phyloP scores from a whole-genome alignment of 257 asterid species.

The Nicotiana sylvestris region DNA sequence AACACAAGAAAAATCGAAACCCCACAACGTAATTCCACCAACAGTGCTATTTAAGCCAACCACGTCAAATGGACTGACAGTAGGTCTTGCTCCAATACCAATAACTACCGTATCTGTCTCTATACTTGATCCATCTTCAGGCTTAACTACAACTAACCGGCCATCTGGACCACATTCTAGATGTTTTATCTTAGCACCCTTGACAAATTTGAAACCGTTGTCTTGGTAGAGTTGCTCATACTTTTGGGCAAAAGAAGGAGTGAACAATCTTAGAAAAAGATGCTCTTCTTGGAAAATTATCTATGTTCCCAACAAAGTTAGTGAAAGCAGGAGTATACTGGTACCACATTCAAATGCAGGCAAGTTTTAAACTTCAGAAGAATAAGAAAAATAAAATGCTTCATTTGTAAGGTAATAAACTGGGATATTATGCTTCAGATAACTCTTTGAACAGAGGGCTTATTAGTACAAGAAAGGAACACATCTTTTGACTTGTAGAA shows the following conservation, averaged over 20 bases:
- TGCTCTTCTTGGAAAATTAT: slow-evolving; percentile 82
- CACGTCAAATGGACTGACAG: slow-evolving; percentile 70
- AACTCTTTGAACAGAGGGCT: neutral
- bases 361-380: neutral
- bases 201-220: slow-evolving; percentile 70
- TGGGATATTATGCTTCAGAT: neutral
- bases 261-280: slow-evolving; percentile 73
- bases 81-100: slow-evolving; percentile 95
- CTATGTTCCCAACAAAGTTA: slow-evolving; percentile 29
- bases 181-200: slow-evolving; percentile 76
- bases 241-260: slow-evolving; percentile 78
- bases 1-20: too few species aligned
- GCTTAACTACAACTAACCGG: slow-evolving; percentile 62
- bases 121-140: slow-evolving; percentile 60
- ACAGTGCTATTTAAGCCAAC: slow-evolving; percentile 60
- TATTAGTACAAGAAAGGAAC: neutral
- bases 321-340: neutral
- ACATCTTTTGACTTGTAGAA: neutral
- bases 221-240: slow-evolving; percentile 78
- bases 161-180: slow-evolving; percentile 83
- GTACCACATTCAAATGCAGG: slow-evolving; percentile 2
- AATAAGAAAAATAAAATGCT: neutral
- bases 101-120: slow-evolving; percentile 90
- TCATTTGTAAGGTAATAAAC: neutral
- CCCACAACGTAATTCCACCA: slow-evolving; percentile 67